Evolutionary conservation across 2,329 filamentous ascomycete genomes (phyloP), one percentile per base, ranked within the genome.

Genomic region (Microdochium paspali): DNA sequence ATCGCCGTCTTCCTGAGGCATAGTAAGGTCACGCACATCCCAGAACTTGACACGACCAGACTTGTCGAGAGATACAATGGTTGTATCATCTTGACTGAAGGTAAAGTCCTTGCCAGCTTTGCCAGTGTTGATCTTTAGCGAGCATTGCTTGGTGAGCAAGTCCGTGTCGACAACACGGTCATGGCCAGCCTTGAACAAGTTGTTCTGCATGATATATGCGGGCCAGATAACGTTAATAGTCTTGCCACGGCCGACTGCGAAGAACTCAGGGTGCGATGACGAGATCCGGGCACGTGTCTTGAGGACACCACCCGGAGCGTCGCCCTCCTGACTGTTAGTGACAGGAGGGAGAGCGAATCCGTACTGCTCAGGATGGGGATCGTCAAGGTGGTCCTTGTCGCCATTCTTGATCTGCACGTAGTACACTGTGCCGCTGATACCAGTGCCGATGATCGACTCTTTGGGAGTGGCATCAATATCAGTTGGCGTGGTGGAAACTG

Each of bases 101-200:
- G 84, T 86, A 64, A 98, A 98, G 65, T 98, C 93, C 67, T 98
- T 98, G 53, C 90, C 93, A 54, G 93, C 91, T 72, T 98, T 98
- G 56, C 91, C 93, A 52, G 90, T 97, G 56, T 91, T 89, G 66
- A 98, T 95, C 68, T 90, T 94, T 54, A 97, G 73, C 44, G 87
- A 87, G 60, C 87, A 90, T 61, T 96, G 85, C 61, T 84, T 84
- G 54, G 93, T 80, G 53, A 95, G 89, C 60, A 82, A 86, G 62
- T 95, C 90, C 0, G 87, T 93, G 61, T 96, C 87, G 51, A 95
- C 89, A 46, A 82, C 71, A 40, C 80, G 79, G 56, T 83, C 80
- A 54, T 80, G 76, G 24, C 77, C 79, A 45, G 76, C 68, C 65
- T 82, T 82, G 66, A 84, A 78, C 32, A 82, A 69, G 44, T 77